Conservation (phyloP, 2,329 filamentous ascomycete genomes). For the Cladosporium austrohemisphaericum region DNA sequence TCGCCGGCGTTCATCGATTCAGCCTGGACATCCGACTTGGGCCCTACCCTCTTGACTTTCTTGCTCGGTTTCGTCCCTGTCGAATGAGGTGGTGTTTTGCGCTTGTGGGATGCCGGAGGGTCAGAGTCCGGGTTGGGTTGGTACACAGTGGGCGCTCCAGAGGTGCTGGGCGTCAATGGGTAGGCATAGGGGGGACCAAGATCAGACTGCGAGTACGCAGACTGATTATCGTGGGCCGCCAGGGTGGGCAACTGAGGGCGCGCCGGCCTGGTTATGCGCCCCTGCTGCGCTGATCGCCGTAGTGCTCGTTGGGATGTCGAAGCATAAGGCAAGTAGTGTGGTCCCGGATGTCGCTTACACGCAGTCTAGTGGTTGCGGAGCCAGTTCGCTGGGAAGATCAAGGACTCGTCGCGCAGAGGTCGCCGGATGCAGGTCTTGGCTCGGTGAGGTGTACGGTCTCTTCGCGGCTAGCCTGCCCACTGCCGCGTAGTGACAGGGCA, state of each 20-base stretch:
- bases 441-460: too few relatives aligned
- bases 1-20: constrained; percentile 28
- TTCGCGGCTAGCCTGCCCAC: too few relatives aligned
- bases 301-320: not conserved
- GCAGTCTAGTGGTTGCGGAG: constrained; percentile 5
- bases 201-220: constrained; percentile 77
- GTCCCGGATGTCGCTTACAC: not conserved
- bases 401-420: not conserved
- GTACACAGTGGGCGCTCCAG: constrained; percentile 17
- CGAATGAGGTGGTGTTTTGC: constrained; percentile 26
- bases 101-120: constrained; percentile 20
- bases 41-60: constrained; percentile 32
- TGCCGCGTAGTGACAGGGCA: too few relatives aligned
- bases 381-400: constrained; percentile 1
- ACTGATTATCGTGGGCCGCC: constrained; percentile 46
- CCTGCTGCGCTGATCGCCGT: constrained; percentile 12
- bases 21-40: constrained; percentile 23
- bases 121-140: constrained; percentile 12
- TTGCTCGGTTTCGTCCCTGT: constrained; percentile 27
- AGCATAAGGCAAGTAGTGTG: constrained; percentile 9
- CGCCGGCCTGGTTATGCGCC: constrained; percentile 8
- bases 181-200: constrained; percentile 62
- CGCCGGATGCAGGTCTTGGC: constrained; percentile 11
- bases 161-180: constrained; percentile 20
- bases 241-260: constrained; percentile 23